Base-by-base conservation (phyloP, 2,329 filamentous ascomycete species). In the Penicillium digitatum region DNA sequence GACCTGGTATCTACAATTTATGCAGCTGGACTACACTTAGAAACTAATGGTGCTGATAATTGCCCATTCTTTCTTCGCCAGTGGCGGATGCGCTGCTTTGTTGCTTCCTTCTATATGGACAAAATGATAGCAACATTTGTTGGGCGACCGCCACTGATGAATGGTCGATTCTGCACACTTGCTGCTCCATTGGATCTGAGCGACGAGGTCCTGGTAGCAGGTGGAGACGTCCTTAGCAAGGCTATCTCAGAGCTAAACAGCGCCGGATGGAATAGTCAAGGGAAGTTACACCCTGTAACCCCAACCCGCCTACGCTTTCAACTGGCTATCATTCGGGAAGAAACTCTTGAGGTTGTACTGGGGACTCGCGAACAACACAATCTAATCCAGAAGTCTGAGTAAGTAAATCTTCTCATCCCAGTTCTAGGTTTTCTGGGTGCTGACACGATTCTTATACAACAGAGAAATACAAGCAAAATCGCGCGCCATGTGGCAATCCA, bases 81-180 rank as follows among this genome's bases (percentile, higher is more conserved):
- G 43, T 68, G 79, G 49, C 68, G 77, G 24, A 68, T 69, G 52
- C 65, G 66, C 2, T 72, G 72, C 6, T 79, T 80, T 55, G 73
- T 73, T 5, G 68, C 72, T 1, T 70, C 71, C 6, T 81, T 78
- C 51, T 74, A 74, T 7, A 73, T 72, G 5, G 79, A 81, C 53
- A 81, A 79, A 53, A 76, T 73, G 38, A 64, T 80, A 8, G 74
- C 78, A 1, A 75, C 79, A 1, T 81, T 81, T 49, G 72, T 80
- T n/a, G 79, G 79, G 4, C 71, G 79, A 2, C 79, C 79, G 4
- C 77, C 78, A 3, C 69, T 78, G 2, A 74, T 81, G 37, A 71
- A 71, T n/a, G 68, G 72, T 35, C 70, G 72, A 37, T 79, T 73
- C 54, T 78, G 77, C 59, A 66, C 66, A 3, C 69, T 78, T 11